Evolutionary conservation across 2,329 filamentous ascomycete species (phyloP).

Genomic region (Sporothrix pseudoabietina): DNA sequence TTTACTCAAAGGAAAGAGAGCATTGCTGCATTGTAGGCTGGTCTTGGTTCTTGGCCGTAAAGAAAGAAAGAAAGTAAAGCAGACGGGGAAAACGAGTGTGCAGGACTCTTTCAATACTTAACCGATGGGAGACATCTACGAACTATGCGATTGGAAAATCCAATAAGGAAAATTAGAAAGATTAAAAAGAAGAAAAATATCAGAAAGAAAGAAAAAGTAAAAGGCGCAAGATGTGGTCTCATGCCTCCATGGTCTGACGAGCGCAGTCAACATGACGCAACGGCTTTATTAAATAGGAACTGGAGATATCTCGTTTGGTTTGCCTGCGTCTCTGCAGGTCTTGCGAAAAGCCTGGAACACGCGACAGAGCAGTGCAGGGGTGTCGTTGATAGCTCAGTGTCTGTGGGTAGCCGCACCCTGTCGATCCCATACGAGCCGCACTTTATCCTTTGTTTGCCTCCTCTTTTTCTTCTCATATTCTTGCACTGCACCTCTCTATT

Average conservation of each 20-base stretch:
- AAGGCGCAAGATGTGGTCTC: neutral
- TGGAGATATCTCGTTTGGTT: neutral
- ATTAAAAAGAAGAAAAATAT: neutral
- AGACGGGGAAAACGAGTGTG: neutral
- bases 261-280: neutral
- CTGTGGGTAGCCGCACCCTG: slow-evolving; percentile 5
- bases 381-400: neutral
- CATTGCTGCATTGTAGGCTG: neutral
- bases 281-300: too few relatives aligned
- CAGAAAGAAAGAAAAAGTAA: neutral
- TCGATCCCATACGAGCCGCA: slow-evolving; percentile 9
- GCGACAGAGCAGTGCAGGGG: slow-evolving; percentile 11
- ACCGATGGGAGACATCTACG: neutral
- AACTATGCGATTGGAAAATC: neutral
- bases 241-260: neutral
- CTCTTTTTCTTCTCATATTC: neutral
- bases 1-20: neutral
- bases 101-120: neutral
- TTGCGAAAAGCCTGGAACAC: neutral
- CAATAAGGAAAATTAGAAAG: neutral
- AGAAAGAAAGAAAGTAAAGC: neutral
- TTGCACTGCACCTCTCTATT: neutral
- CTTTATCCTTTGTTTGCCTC: neutral
- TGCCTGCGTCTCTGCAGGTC: neutral
- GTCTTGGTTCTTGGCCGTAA: neutral